A percentile compares a stretch with the other conserved stretches of the same genome.
Evolutionary conservation across 2,329 filamentous ascomycete genomes (phyloP).

Genomic region (Phialemoniopsis sp.): DNA sequence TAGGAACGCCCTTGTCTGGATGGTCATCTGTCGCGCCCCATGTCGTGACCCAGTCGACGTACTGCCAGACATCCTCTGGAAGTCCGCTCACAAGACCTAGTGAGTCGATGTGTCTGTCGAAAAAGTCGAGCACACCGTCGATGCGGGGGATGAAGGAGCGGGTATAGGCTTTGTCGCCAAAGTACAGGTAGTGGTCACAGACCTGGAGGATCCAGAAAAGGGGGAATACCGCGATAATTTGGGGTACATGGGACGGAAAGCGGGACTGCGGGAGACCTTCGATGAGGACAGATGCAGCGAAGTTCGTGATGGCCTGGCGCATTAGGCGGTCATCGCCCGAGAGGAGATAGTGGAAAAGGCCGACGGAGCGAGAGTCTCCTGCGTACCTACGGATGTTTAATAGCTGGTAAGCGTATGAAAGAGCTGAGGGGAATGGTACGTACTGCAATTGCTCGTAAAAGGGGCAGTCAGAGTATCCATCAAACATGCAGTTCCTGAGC

Average conservation of each 20-base stretch:
- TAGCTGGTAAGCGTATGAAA: constrained; percentile 8
- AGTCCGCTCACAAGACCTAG: constrained; percentile 19
- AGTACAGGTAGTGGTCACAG: constrained; percentile 28
- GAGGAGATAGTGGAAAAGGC: constrained; percentile 22
- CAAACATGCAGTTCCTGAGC: constrained; percentile 27
- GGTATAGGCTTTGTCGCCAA: constrained; percentile 22
- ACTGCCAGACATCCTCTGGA: constrained; percentile 24
- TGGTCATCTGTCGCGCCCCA: constrained; percentile 18
- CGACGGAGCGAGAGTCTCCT: constrained; percentile 17
- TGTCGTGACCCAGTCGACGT: constrained; percentile 25
- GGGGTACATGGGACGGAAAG: constrained; percentile 26
- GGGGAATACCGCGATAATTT: constrained; percentile 30
- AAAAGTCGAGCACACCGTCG: constrained; percentile 28
- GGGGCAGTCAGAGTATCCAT: constrained; percentile 26
- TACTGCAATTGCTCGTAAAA: constrained; percentile 29
- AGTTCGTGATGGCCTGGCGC: constrained; percentile 21
- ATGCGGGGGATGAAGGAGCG: constrained; percentile 23
- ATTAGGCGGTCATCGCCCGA: constrained; percentile 24
- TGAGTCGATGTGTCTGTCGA: constrained; percentile 17
- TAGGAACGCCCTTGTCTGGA: constrained; percentile 28
- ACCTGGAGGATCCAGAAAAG: constrained; percentile 30
- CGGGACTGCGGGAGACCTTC: constrained; percentile 27
- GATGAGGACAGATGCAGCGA: constrained; percentile 14
- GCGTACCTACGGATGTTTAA: too few relatives aligned
- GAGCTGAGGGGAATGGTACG: too few relatives aligned